Conservation (phyloP, 1,139 yeast genomes). For the Pichia sp. region DNA sequence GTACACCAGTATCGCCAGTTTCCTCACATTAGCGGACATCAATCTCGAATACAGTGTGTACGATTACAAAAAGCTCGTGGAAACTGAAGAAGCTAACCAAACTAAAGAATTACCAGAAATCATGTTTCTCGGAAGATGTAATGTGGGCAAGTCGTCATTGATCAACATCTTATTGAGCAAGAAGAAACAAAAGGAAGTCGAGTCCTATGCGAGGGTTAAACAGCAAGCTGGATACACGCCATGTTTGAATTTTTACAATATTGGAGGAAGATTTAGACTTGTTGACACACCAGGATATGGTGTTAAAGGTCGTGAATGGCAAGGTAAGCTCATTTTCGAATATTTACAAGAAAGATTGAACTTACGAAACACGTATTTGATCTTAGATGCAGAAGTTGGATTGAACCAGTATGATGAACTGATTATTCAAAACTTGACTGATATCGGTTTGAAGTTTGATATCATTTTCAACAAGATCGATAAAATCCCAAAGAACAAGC, state of each 20-base stretch:
- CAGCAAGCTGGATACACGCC: slow-evolving; percentile 69
- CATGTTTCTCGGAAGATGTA: slow-evolving; percentile 73
- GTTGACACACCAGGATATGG: slow-evolving; percentile 94
- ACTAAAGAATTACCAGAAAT: slow-evolving; percentile 55
- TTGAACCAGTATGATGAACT: slow-evolving; percentile 54
- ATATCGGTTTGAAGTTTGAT: slow-evolving; percentile 66
- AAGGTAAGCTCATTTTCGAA: slow-evolving; percentile 66
- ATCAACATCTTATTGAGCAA: slow-evolving; percentile 52
- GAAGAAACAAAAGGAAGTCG: slow-evolving; percentile 31
- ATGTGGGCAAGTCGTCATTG: slow-evolving; percentile 81
- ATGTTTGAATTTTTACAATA: slow-evolving; percentile 69
- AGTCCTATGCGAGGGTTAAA: slow-evolving; percentile 31
- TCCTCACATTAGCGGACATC: slow-evolving; percentile 46
- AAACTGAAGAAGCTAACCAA: slow-evolving; percentile 38
- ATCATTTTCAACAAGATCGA: slow-evolving; percentile 77
- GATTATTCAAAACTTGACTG: slow-evolving; percentile 50
- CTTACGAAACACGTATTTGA: slow-evolving; percentile 56
- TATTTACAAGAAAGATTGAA: slow-evolving; percentile 55
- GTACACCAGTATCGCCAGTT: slow-evolving; percentile 28
- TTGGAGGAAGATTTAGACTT: slow-evolving; percentile 60
- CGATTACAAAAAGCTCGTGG: slow-evolving; percentile 43
- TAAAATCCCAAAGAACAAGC: slow-evolving; percentile 33
- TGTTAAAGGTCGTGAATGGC: slow-evolving; percentile 52
- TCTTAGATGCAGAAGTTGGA: slow-evolving; percentile 60
- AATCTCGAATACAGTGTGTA: slow-evolving; percentile 61